These are phyloP conservation scores for Leishmania major DNA, from an alignment of 208 protist genomes.

Conservation along the genomic window DNA sequence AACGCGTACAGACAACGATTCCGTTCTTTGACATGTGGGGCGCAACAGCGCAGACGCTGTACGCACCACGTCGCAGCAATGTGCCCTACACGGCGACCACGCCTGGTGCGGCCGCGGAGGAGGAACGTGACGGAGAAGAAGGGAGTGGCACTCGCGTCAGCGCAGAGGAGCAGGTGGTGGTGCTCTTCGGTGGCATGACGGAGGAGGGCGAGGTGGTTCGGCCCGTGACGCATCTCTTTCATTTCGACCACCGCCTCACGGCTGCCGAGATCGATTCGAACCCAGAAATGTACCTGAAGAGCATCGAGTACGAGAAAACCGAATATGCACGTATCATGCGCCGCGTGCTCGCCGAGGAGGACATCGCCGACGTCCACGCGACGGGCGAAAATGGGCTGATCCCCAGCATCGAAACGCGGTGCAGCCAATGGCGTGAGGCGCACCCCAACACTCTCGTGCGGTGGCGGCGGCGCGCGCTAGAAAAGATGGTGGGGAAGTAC, in stretches of 20 bases:
- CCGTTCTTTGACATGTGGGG: constrained; percentile 45
- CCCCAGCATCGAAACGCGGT: constrained; percentile 11
- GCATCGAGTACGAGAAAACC: constrained; percentile 16
- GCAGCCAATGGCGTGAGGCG: constrained; percentile 7
- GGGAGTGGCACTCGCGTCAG: neutral
- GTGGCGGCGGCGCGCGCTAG: constrained; percentile 24
- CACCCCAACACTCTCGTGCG: constrained; percentile 14
- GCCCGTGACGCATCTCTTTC: constrained; percentile 47
- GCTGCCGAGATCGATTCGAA: constrained; percentile 21
- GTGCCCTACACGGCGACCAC: neutral
- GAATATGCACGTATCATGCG: constrained; percentile 15
- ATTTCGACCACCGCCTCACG: constrained; percentile 40
- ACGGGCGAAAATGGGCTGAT: neutral
- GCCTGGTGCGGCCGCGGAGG: neutral
- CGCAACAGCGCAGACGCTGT: constrained; percentile 45
- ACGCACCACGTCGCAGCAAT: constrained; percentile 25
- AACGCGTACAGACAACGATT: constrained; percentile 22
- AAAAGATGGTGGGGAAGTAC: constrained; percentile 35
- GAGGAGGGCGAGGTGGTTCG: constrained; percentile 22
- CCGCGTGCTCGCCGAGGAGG: constrained; percentile 7
- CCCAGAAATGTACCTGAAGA: constrained; percentile 23
- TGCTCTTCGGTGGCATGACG: constrained; percentile 74
- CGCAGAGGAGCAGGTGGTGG: constrained; percentile 57
- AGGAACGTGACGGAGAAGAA: neutral
- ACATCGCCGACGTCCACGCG: neutral